phyloP scores from a whole-genome alignment of 148 eudicot species.

The Rhododendron ovatum region DNA sequence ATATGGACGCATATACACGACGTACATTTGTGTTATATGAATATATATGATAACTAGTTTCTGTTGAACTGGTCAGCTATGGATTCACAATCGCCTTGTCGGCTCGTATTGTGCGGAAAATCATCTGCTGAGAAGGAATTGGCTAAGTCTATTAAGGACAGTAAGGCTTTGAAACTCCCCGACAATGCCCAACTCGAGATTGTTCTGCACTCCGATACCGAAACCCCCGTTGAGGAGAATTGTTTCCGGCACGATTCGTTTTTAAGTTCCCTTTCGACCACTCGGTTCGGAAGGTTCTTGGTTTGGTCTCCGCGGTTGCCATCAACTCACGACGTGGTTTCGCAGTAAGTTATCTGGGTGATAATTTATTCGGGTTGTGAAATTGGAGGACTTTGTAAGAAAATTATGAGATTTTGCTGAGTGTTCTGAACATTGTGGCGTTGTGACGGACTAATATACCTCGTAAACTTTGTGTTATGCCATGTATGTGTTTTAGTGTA shows the following conservation, averaged over 20 bases:
- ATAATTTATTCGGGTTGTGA: background rate
- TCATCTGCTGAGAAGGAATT: slow-evolving; percentile 51
- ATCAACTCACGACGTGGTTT: slow-evolving; percentile 80
- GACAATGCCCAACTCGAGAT: slow-evolving; percentile 32
- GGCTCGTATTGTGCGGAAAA: slow-evolving; percentile 53
- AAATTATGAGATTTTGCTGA: background rate
- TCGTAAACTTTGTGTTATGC: background rate
- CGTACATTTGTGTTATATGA: too few species aligned
- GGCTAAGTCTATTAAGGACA: slow-evolving; percentile 34
- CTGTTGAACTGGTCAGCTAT: slow-evolving; percentile 27
- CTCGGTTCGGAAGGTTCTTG: slow-evolving; percentile 61
- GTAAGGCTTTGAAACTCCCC: slow-evolving; percentile 38
- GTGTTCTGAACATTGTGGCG: background rate
- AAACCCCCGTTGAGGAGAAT: slow-evolving; percentile 16
- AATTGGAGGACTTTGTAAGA: background rate
- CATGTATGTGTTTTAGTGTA: too few species aligned
- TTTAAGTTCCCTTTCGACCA: slow-evolving; percentile 46
- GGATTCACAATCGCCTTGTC: slow-evolving; percentile 35
- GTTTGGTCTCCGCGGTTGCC: slow-evolving; percentile 70
- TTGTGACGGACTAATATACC: background rate
- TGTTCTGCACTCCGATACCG: slow-evolving; percentile 39
- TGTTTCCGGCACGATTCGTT: slow-evolving; percentile 36
- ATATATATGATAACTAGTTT: background rate
- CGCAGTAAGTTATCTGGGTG: slow-evolving; percentile 41
- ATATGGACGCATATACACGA: background rate